Conservation (phyloP, 192 early-diverging fungal genomes). For the Gamsiella multidivaricata region DNA sequence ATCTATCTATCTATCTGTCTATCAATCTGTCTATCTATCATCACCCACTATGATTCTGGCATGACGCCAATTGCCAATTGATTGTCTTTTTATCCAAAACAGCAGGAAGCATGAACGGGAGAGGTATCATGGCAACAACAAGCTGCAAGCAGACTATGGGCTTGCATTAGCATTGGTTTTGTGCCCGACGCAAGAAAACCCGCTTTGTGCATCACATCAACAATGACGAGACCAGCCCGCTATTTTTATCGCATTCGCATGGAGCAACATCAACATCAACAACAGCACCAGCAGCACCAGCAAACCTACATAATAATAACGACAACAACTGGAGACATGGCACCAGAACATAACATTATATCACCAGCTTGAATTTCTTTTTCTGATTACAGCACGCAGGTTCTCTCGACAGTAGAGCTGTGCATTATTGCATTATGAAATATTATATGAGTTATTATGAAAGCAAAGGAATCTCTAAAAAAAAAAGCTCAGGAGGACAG, state of each 20-base stretch:
- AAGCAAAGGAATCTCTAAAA: neutral
- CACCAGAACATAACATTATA: too few relatives aligned
- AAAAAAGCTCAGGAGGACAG: neutral
- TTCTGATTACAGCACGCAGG: neutral
- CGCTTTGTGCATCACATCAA: neutral
- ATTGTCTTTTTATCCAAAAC: neutral
- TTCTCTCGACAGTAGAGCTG: neutral
- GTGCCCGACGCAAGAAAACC: neutral
- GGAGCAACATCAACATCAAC: neutral
- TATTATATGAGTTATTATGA: neutral
- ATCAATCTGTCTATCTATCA: neutral
- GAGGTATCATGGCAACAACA: neutral
- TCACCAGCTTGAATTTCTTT: neutral
- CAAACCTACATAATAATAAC: neutral
- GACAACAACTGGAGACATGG: too few relatives aligned
- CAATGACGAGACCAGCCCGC: conserved; percentile 8
- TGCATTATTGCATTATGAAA: neutral
- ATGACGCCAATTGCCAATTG: neutral
- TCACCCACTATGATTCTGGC: neutral
- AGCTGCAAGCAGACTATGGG: neutral
- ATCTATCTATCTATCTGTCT: neutral
- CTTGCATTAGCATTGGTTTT: too few relatives aligned
- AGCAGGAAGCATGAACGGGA: too few relatives aligned
- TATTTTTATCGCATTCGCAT: neutral
- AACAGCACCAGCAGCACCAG: neutral